Percentiles rank a stretch among this genome's conserved stretches.
phyloP scores from a whole-genome alignment of 192 early-diverging fungal species.

The Rhizophagus clarus region DNA sequence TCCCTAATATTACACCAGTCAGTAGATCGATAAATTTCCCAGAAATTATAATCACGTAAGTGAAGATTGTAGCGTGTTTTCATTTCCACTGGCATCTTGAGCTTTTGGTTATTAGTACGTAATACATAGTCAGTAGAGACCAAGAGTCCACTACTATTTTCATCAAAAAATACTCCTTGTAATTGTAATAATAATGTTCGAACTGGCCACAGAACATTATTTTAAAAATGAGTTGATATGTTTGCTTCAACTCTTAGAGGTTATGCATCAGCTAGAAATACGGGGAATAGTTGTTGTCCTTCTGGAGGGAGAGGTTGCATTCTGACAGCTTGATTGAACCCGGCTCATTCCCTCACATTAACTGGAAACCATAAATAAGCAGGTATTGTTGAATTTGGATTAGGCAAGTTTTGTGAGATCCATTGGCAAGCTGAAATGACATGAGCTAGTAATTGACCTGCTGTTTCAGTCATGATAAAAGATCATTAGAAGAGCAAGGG shows the following conservation, averaged over 20 bases:
- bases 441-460: constrained; percentile 17
- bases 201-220: neutral
- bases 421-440: neutral
- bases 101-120: neutral
- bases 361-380: neutral
- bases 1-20: neutral
- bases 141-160: neutral
- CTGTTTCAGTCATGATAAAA: neutral
- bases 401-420: neutral
- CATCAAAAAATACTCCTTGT: neutral
- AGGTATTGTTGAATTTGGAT: neutral
- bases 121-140: neutral
- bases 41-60: constrained; percentile 14
- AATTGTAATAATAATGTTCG: neutral
- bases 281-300: neutral
- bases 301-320: neutral
- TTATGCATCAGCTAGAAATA: neutral
- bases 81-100: constrained; percentile 14
- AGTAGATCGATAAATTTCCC: constrained; percentile 10
- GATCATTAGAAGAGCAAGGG: neutral
- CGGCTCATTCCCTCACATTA: neutral
- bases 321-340: neutral
- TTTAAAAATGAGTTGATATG: neutral
- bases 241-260: neutral
- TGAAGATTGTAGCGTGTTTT: constrained; percentile 13